Base-by-base conservation (phyloP, 2,329 filamentous ascomycete genomes). In the Corynespora cassiicola region DNA sequence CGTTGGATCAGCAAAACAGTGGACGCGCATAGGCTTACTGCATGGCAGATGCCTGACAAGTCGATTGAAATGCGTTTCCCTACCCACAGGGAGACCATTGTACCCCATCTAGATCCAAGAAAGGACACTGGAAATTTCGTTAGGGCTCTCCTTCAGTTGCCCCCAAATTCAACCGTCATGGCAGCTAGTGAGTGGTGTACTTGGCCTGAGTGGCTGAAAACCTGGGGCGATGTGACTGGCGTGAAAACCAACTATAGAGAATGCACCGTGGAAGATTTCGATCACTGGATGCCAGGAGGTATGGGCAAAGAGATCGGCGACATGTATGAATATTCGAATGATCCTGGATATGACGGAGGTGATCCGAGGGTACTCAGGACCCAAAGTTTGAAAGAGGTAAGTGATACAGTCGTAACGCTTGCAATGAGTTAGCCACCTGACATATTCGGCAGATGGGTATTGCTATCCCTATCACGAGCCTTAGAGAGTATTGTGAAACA, bases 281-380 rank as follows among this genome's bases (percentile, higher is more conserved):
- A 52, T 16, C 42, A 48, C 8, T 35, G 38, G 10, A 29, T 60
- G 7, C 43, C 52, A n/a, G 49, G 45, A 6, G 45, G 58, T 34
- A 30, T 59, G 25, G 36, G 58, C 38, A 31, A 42, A 45, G 64
- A 63, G 27, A 49, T 59, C 18, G 58, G 52, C 1, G 56, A 68
- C 22, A 63, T 57, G 43, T 55, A 43, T 7, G 40, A 51, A 14
- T 63, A 58, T 10, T 56, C 57, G 40, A 50, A 42, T 4, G 54
- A 65, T 18, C 64, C 53, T 40, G 65, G 61, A 2, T 69, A 63
- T 41, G 57, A 65, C 45, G 65, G 62, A 2, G 42, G 49, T 6
- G 58, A 67, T 14, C 16, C 27, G 12, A 32, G 41, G n/a, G 42
- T 46, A 3, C 24, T 50, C 22, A 50, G 41, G 27, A 36, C 23